Base-by-base conservation (phyloP, 1,139 yeast genomes). In the Zygoascus sp. region DNA sequence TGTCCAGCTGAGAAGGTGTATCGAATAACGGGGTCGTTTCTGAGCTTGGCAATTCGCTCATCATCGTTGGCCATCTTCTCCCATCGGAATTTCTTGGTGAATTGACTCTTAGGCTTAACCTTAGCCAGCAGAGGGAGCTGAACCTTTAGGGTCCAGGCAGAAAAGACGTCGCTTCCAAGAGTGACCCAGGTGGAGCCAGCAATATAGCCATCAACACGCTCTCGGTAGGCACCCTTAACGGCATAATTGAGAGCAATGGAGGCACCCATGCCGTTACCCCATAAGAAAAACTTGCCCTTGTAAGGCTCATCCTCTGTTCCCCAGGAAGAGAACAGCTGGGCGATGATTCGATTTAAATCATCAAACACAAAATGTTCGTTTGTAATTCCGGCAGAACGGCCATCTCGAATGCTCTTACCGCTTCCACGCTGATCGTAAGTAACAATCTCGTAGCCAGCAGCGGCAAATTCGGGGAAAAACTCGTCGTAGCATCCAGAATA, bases 211-310 rank as follows among this genome's bases (percentile, higher is more conserved):
- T 72, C 69, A 44, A 90, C 57, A 22, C 72, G 59, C 32, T 79
- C 76, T 41, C 73, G 71, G 62, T 77, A 60, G 53, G 71, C 76
- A 2, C 97, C 97, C 41, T 69, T 68, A 45, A 83, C 75, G 13
- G 81, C 86, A 63, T 90, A 90, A 65, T 82, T 86, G 52, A 89
- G 70, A 0, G 73, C 70, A 46, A 88, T 81, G 0, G 86, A 96
- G 17, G 97, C 97, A 42, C 98, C 98, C 97, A 92, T 89, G n/a
- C 95, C 86, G 61, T 86, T 95, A 2, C 97, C 96, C 67, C 79
- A 72, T 54, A 92, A 62, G 58, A 74, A 76, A 37, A 88, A 60
- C 53, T 54, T 59, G 21, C 64, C 67, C 6, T 50, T 50, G 45
- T 54, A 55, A 10, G 36, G 25, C 17, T 36, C 40, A 11, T 19